phyloP scores from a whole-genome alignment of 2,329 filamentous ascomycete genomes.

The Penicillium brasilianum region DNA sequence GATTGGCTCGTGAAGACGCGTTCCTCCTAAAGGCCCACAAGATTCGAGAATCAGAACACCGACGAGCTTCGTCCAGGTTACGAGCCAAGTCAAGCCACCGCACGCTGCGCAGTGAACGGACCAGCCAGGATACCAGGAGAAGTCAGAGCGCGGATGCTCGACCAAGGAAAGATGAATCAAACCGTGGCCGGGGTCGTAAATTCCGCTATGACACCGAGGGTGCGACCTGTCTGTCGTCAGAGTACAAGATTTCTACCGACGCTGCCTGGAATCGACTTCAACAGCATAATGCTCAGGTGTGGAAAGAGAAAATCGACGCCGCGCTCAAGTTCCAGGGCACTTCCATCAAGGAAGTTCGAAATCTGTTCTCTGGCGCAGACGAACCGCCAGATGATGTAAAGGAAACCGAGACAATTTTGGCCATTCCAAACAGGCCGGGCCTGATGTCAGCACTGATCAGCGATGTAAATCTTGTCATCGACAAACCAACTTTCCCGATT shows the following conservation, averaged over 20 bases:
- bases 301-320: conserved; percentile 87
- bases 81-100: conserved; percentile 59
- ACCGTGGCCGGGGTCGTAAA: conserved; percentile 44
- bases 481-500: conserved; percentile 91
- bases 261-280: conserved; percentile 78
- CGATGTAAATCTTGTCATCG: conserved; percentile 82
- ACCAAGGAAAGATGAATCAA: conserved; percentile 38
- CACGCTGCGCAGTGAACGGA: conserved; percentile 48
- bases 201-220: conserved; percentile 79
- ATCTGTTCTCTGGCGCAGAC: conserved; percentile 80
- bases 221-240: conserved; percentile 72
- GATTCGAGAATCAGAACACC: conserved; percentile 70
- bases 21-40: conserved; percentile 87
- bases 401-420: conserved; percentile 82
- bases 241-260: conserved; percentile 72
- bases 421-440: conserved; percentile 81
- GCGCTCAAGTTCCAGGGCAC: conserved; percentile 71
- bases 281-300: conserved; percentile 82
- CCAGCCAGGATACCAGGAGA: conserved; percentile 49
- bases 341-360: conserved; percentile 78
- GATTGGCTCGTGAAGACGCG: conserved; percentile 86
- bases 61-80: conserved; percentile 56
- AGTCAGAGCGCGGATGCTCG: conserved; percentile 63
- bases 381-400: conserved; percentile 80
- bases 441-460: conserved; percentile 80